A percentile compares a stretch with the other conserved stretches of the same genome.
Conservation (phyloP, 805 yeast species). For the Yarrowia deformans region DNA sequence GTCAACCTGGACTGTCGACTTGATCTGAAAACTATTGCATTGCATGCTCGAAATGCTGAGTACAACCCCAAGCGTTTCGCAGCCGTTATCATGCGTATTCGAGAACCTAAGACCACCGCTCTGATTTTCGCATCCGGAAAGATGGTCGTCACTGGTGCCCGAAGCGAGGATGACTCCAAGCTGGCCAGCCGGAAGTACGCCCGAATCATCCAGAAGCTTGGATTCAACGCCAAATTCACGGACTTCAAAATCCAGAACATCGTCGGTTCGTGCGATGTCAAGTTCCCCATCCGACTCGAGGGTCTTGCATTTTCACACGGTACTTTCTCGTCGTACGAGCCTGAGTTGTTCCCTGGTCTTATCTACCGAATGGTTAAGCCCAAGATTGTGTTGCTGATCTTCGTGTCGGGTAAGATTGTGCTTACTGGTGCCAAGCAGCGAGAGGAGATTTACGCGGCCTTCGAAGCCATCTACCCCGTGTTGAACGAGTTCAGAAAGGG, state of each 20-base stretch:
- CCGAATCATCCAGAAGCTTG: constrained; percentile 95
- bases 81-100: constrained; percentile 98
- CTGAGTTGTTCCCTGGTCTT: constrained; percentile 96
- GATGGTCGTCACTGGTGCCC: constrained; percentile 99
- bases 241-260: constrained; percentile 98
- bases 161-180: constrained; percentile 98
- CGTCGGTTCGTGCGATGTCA: constrained; percentile 98
- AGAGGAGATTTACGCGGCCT: constrained; percentile 97
- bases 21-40: constrained; percentile 94
- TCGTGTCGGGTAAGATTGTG: constrained; percentile 97
- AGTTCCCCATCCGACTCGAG: constrained; percentile 95
- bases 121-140: constrained; percentile 97
- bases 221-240: constrained; percentile 96
- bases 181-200: constrained; percentile 97
- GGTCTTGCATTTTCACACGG: constrained; percentile 98
- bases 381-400: constrained; percentile 91
- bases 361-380: constrained; percentile 99
- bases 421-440: constrained; percentile 98
- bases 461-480: constrained; percentile 98
- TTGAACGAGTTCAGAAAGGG: constrained; percentile 94
- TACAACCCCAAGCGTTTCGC: constrained; percentile 98
- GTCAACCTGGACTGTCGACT: constrained; percentile 95
- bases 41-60: constrained; percentile 99
- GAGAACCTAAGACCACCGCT: constrained; percentile 99
- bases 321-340: constrained; percentile 97